A percentile compares a stretch with the other conserved stretches of the same genome.
Conservation (phyloP, 306 rosid species). For the Datisca glomerata region DNA sequence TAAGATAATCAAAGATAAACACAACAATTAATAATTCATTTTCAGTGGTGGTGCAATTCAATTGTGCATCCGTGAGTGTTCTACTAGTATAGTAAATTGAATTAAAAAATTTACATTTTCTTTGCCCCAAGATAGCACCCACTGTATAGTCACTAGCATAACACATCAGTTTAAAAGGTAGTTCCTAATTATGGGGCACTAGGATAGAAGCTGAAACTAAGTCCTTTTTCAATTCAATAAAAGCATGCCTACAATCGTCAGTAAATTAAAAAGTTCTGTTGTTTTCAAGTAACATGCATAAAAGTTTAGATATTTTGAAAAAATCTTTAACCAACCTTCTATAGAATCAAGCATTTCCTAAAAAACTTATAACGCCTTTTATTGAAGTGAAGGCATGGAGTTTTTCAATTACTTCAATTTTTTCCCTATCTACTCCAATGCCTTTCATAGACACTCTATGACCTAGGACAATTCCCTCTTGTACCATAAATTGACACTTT, state of each 20-base stretch:
- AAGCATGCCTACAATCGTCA: background rate
- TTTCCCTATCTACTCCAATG: background rate
- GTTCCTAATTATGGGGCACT: background rate
- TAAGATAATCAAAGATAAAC: background rate
- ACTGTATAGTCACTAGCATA: constrained; percentile 1
- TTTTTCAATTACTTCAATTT: background rate
- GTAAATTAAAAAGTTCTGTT: background rate
- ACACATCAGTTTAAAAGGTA: background rate
- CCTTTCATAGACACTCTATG: background rate
- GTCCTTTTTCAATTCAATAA: background rate
- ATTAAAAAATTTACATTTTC: background rate
- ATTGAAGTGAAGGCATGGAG: background rate
- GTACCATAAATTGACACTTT: constrained; percentile 1
- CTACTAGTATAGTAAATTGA: background rate
- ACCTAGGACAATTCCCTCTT: background rate
- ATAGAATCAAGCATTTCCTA: background rate
- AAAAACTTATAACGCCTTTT: background rate
- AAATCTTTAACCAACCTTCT: background rate
- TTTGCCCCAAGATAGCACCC: background rate
- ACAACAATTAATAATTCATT: background rate
- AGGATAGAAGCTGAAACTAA: background rate
- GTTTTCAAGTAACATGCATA: background rate
- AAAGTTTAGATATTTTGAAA: background rate
- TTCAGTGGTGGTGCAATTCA: background rate
- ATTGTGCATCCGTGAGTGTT: background rate